Conservation (phyloP, 2,329 filamentous ascomycete genomes). For the Thielaviopsis euricoi region DNA sequence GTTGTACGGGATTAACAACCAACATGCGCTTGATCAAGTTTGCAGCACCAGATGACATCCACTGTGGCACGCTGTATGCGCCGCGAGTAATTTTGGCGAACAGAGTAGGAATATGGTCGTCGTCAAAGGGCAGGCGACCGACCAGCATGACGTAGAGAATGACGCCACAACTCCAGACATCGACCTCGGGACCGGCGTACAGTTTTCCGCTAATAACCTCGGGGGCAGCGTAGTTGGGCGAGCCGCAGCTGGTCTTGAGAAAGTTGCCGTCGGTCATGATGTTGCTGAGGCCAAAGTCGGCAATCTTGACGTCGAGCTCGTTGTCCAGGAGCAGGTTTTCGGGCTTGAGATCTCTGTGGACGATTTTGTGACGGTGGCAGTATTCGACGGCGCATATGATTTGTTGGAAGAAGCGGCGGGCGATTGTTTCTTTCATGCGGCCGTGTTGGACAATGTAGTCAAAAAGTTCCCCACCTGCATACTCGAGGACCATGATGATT, state of each 20-base stretch:
- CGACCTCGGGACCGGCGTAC: constrained; percentile 92
- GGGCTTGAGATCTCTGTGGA: constrained; percentile 91
- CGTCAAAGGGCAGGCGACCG: constrained; percentile 82
- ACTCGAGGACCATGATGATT: constrained; percentile 99
- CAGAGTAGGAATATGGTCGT: constrained; percentile 91
- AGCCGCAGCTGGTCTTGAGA: constrained; percentile 94
- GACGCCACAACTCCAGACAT: constrained; percentile 94
- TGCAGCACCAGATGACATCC: constrained; percentile 72
- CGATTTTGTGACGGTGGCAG: constrained; percentile 96
- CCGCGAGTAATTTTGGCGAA: constrained; percentile 97
- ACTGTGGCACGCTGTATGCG: constrained; percentile 80
- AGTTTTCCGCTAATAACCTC: constrained; percentile 97
- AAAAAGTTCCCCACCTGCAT: constrained; percentile 89
- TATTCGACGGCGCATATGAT: constrained; percentile 98
- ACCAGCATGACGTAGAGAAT: constrained; percentile 74
- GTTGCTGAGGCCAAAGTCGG: constrained; percentile 95
- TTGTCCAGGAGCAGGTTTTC: constrained; percentile 93
- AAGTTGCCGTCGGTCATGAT: constrained; percentile 99
- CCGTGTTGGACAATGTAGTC: constrained; percentile 96
- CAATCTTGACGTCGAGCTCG: constrained; percentile 96
- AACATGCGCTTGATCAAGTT: constrained; percentile 82
- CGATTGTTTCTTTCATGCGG: constrained; percentile 76
- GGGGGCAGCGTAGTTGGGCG: constrained; percentile 93
- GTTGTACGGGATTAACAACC: constrained; percentile 84
- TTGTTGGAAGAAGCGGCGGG: constrained; percentile 97